These are phyloP conservation scores for Apiospora arundinis DNA, from an alignment of 2,329 filamentous ascomycete species.

Conservation along the genomic window DNA sequence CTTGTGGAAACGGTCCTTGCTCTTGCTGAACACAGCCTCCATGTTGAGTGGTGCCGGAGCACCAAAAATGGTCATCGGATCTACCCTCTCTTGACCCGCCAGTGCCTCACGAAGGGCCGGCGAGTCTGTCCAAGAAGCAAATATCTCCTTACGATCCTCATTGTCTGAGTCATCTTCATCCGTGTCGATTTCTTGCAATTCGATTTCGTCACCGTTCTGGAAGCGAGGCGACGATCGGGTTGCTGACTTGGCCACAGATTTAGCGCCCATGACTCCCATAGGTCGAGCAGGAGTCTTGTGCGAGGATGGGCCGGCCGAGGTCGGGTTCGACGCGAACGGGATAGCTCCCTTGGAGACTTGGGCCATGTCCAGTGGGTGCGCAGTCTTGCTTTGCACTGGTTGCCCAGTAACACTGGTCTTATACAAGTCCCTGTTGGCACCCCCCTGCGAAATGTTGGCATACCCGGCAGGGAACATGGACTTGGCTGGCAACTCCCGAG, in stretches of 20 bases:
- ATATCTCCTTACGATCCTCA: conserved; percentile 60
- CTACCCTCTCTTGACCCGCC: conserved; percentile 81
- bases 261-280: conserved; percentile 50
- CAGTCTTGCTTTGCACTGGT: conserved; percentile 67
- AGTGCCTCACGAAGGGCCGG: conserved; percentile 80
- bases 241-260: conserved; percentile 66
- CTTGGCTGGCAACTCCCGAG: conserved; percentile 66
- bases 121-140: conserved; percentile 87
- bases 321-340: conserved; percentile 78
- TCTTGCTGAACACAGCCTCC: conserved; percentile 95
- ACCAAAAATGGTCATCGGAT: conserved; percentile 87
- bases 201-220: conserved; percentile 87
- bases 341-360: conserved; percentile 89
- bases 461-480: conserved; percentile 68
- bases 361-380: conserved; percentile 81
- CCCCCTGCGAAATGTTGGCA: conserved; percentile 60
- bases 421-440: conserved; percentile 63
- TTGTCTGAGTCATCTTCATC: conserved; percentile 87
- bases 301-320: conserved; percentile 57
- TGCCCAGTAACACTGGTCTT: conserved; percentile 71
- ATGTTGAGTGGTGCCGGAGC: conserved; percentile 87
- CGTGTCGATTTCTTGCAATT: conserved; percentile 92
- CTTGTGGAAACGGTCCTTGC: conserved; percentile 82
- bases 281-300: conserved; percentile 75
- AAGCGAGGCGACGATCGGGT: conserved; percentile 81